Evolutionary conservation across 2,329 filamentous ascomycete species (phyloP).

Genomic region (Ophiostoma fasciatum): DNA sequence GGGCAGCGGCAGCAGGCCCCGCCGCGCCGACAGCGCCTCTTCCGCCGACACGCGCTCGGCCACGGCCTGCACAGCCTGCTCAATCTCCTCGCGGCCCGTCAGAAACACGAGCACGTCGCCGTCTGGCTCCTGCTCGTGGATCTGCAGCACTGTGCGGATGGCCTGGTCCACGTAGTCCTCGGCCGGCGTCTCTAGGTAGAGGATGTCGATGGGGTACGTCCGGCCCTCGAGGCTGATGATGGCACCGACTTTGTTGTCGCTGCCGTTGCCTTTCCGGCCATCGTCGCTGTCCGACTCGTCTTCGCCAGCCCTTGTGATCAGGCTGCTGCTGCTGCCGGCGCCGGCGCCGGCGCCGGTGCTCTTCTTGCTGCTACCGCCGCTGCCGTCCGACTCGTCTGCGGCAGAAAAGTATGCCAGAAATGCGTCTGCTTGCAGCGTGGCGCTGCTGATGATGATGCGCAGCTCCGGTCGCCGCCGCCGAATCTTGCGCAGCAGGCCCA

Average conservation of each 20-base stretch:
- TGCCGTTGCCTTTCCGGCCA: conserved; percentile 13
- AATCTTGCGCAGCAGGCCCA: conserved; percentile 88
- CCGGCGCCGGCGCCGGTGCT: background rate
- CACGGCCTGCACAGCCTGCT: conserved; percentile 63
- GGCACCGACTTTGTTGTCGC: conserved; percentile 24
- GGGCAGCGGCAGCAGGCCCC: conserved; percentile 53
- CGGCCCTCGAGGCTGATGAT: conserved; percentile 81
- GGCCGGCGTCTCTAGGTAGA: conserved; percentile 63
- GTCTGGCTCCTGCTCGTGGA: conserved; percentile 64
- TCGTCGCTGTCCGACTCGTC: background rate
- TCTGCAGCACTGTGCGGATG: conserved; percentile 71
- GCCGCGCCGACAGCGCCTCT: conserved; percentile 31
- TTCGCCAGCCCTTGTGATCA: conserved; percentile 1
- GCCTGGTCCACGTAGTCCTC: conserved; percentile 80
- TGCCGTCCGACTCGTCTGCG: conserved; percentile 21
- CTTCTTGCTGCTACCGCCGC: background rate
- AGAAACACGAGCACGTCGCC: conserved; percentile 88
- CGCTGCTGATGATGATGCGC: conserved; percentile 81
- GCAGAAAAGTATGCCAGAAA: conserved; percentile 65
- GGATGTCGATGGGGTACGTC: conserved; percentile 74
- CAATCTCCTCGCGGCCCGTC: conserved; percentile 87
- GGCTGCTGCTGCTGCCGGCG: no score
- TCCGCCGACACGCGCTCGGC: conserved; percentile 52
- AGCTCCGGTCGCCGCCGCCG: conserved; percentile 64
- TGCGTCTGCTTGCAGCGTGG: conserved; percentile 77